Percentiles rank a stretch among this genome's conserved stretches.
phyloP scores from a whole-genome alignment of 2,329 filamentous ascomycete genomes.

The Calonectria hawksworthii region DNA sequence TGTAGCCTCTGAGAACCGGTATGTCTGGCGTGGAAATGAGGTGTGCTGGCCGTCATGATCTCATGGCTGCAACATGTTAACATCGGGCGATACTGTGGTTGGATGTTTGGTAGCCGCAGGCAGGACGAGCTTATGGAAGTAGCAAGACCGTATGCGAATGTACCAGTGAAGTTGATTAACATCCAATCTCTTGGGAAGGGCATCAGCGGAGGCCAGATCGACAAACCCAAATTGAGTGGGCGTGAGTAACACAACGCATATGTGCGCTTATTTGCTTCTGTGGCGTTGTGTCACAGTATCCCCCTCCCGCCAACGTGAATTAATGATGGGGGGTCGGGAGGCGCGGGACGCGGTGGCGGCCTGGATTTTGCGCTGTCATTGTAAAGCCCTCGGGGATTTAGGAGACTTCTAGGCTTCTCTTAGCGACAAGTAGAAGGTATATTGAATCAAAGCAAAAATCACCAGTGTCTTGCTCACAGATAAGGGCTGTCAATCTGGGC shows the following conservation, averaged over 20 bases:
- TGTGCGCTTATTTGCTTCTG: slow-evolving; percentile 10
- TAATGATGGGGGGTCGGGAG: not conserved
- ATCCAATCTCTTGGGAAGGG: not conserved
- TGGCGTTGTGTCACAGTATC: not conserved
- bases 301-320: not conserved
- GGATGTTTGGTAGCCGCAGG: not conserved
- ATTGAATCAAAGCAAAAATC: not conserved
- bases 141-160: not conserved
- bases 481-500: not conserved
- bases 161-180: slow-evolving; percentile 8
- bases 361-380: not conserved
- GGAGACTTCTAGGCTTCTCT: not conserved
- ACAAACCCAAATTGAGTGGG: not conserved
- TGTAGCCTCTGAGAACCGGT: not conserved
- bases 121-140: not conserved
- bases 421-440: not conserved
- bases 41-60: not conserved
- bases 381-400: not conserved
- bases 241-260: not conserved
- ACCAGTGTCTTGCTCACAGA: not conserved
- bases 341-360: not conserved
- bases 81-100: slow-evolving; percentile 6
- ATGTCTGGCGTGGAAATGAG: not conserved
- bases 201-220: not conserved
- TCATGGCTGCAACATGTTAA: not conserved